A percentile compares a stretch with the other conserved stretches of the same genome.
These are phyloP conservation scores for Pyrenochaeta sp. DNA, from an alignment of 2,329 filamentous ascomycete species.

Conservation along the genomic window DNA sequence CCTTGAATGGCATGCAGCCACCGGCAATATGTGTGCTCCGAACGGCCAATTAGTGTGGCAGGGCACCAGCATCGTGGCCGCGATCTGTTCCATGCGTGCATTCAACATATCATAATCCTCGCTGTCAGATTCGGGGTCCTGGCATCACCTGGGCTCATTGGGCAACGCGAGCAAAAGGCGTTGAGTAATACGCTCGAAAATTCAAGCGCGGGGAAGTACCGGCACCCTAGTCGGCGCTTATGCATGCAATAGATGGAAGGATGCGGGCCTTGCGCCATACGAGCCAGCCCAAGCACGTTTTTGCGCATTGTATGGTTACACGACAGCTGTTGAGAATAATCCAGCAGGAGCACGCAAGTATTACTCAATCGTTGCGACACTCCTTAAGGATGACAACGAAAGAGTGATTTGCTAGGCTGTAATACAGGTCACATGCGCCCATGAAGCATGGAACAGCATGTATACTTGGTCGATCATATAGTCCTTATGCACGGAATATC, in stretches of 20 bases:
- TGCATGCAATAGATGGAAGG: slow-evolving; percentile 34
- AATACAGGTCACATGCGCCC: background rate
- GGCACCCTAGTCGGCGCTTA: slow-evolving; percentile 31
- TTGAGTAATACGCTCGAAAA: background rate
- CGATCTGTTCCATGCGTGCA: background rate
- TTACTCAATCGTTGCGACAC: background rate
- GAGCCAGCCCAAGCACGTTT: slow-evolving; percentile 15
- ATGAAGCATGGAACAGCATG: background rate
- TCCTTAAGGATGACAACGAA: background rate
- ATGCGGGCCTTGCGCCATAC: slow-evolving; percentile 19
- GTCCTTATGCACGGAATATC: background rate
- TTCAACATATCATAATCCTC: background rate
- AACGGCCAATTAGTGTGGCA: slow-evolving; percentile 11
- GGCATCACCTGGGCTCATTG: background rate
- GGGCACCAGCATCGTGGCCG: slow-evolving; percentile 1
- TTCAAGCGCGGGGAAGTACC: slow-evolving; percentile 12
- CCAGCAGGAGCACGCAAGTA: background rate
- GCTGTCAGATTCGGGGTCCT: background rate
- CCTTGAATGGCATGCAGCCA: background rate
- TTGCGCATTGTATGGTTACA: slow-evolving; percentile 26
- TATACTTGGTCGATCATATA: slow-evolving; percentile 1
- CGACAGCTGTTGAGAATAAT: slow-evolving; percentile 21
- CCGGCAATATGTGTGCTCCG: background rate
- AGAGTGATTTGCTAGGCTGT: background rate
- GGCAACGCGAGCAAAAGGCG: background rate